Evolutionary conservation across 768 basidiomycete species (phyloP).

Genomic region (Leccinum olivaceopallidum): DNA sequence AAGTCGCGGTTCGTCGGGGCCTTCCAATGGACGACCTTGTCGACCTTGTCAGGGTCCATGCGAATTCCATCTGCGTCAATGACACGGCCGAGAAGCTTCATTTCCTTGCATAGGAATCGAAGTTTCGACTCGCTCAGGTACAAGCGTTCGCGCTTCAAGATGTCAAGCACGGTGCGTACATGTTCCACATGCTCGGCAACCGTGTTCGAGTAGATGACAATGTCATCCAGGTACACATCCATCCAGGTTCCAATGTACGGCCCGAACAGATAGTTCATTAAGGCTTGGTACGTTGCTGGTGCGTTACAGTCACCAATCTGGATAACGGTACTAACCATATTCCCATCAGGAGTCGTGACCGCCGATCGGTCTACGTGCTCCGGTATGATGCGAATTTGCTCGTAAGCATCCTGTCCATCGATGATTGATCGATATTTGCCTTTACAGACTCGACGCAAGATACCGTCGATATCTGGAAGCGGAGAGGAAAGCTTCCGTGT

Average conservation of each 20-base stretch:
- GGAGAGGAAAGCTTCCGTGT: too few species aligned
- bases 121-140: too few species aligned
- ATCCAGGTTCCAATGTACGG: background rate
- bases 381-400: conserved; percentile 13
- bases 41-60: too few species aligned
- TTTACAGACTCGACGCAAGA: conserved; percentile 6
- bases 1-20: background rate
- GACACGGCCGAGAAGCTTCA: too few species aligned
- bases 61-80: too few species aligned
- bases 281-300: conserved; percentile 43
- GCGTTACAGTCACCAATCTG: conserved; percentile 37
- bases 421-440: background rate
- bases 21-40: conserved; percentile 6
- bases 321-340: conserved; percentile 31
- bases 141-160: too few species aligned
- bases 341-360: conserved; percentile 35
- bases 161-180: too few species aligned
- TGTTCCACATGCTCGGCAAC: too few species aligned
- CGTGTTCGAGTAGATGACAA: too few species aligned
- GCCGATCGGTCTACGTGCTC: conserved; percentile 28
- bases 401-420: conserved; percentile 22
- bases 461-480: conserved; percentile 19
- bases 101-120: too few species aligned
- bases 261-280: conserved; percentile 10
- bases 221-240: background rate